phyloP scores from a whole-genome alignment of 2,329 filamentous ascomycete species.

The Cercospora citrullina region DNA sequence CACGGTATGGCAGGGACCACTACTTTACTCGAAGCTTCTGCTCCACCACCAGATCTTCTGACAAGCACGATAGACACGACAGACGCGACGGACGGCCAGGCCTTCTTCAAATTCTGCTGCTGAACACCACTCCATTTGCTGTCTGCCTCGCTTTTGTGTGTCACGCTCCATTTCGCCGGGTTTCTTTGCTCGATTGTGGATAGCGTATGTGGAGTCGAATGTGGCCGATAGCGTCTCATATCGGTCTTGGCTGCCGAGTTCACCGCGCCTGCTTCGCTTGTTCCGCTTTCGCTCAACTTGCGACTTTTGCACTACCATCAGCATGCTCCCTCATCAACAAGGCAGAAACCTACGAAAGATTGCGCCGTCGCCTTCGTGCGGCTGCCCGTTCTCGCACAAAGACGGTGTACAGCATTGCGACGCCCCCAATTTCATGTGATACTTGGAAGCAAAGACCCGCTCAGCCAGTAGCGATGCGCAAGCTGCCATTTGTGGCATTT shows the following conservation, averaged over 20 bases:
- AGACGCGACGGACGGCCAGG: background rate
- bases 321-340: background rate
- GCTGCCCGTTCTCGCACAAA: background rate
- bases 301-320: background rate
- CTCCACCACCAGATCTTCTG: constrained; percentile 5
- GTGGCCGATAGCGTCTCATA: background rate
- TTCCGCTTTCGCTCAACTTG: constrained; percentile 13
- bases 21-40: constrained; percentile 16
- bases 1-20: constrained; percentile 4
- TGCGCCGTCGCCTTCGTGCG: background rate
- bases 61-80: constrained; percentile 6
- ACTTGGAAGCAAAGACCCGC: background rate
- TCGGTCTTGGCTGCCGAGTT: constrained; percentile 8
- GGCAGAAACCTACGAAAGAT: background rate
- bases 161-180: constrained; percentile 6
- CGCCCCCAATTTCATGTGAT: background rate
- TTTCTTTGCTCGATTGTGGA: constrained; percentile 7
- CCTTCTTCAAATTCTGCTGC: background rate
- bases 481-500: background rate
- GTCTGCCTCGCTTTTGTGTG: constrained; percentile 5
- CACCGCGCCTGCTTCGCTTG: background rate
- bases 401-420: background rate
- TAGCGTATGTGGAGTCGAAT: constrained; percentile 15
- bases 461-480: background rate
- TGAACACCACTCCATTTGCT: background rate